phyloP scores from a whole-genome alignment of 2,329 filamentous ascomycete genomes.

The Fusarium sp. region DNA sequence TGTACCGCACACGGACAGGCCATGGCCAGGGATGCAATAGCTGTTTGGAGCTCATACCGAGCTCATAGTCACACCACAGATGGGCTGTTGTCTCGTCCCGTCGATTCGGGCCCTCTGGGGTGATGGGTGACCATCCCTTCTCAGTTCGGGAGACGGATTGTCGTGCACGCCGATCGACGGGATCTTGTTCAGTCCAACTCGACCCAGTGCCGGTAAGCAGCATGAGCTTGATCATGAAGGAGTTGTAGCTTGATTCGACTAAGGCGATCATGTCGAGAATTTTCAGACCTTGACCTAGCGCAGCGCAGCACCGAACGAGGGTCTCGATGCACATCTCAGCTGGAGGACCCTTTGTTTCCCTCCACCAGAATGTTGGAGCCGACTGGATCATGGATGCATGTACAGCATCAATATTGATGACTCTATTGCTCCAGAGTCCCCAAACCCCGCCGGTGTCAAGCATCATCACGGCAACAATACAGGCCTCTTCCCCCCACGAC shows the following conservation, averaged over 20 bases:
- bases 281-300: constrained; percentile 21
- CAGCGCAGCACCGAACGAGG: constrained; percentile 8
- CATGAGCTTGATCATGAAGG: constrained; percentile 28
- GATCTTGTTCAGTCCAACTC: constrained; percentile 38
- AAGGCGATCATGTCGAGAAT: constrained; percentile 25
- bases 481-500: constrained; percentile 24
- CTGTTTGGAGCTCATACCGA: constrained; percentile 39
- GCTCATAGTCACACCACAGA: constrained; percentile 45
- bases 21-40: constrained; percentile 36
- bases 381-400: constrained; percentile 4
- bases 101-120: constrained; percentile 41
- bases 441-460: constrained; percentile 29
- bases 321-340: constrained; percentile 5
- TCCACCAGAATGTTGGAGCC: not conserved
- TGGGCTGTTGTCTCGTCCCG: constrained; percentile 45
- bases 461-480: constrained; percentile 23
- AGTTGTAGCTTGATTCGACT: constrained; percentile 28
- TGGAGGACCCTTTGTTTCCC: constrained; percentile 9
- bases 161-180: constrained; percentile 41
- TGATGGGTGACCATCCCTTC: constrained; percentile 38
- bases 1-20: constrained; percentile 37
- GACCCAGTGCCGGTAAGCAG: constrained; percentile 33
- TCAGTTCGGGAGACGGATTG: constrained; percentile 35
- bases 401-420: constrained; percentile 1
- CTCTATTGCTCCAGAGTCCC: constrained; percentile 10